Base-by-base conservation (phyloP, 2,329 filamentous ascomycete genomes). In the Pleoardoris graminearum region DNA sequence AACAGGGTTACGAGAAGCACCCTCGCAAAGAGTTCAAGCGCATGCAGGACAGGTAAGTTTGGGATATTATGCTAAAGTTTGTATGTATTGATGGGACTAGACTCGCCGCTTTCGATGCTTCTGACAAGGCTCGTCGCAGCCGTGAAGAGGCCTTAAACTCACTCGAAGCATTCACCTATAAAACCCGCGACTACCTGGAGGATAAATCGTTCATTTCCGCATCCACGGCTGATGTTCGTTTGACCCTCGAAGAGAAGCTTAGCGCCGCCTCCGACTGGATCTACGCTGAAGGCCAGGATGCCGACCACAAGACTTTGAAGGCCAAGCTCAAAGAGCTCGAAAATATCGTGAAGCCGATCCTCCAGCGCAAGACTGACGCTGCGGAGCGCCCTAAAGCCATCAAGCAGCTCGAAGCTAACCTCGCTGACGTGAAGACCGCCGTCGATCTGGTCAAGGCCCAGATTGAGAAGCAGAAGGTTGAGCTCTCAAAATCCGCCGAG, bases 101-200 rank as follows among this genome's bases (percentile, higher is more conserved):
- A 38, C 83, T 99, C 37, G 82, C 85, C 65, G 87, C 90, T 4
- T 97, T 99, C 65, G 91, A 95, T 61, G 80, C 83, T 22, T 96
- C 93, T 2, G 94, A 99, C 74, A 84, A 83, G 61, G 85, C 88
- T 23, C 88, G 92, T 45, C 76, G 85, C 30, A 79, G 85, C 52
- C 85, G 92, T 27, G 92, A 97, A 70, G 93, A 97, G 71, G 85
- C 90, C 1, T 79, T 97, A 51, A 99, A 97, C 75, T 88, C 89
- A 59, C 84, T 99, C n/a, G 94, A 99, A 75, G 87, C 83, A 11
- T 97, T 89, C 74, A 96, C 93, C 12, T 99, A 99, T 80, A 88
- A 86, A 66, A 84, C 89, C 23, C 87, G 91, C 22, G 91, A 97
- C 71, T 81, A 96, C 38, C 80, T 97, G 1, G 87, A 90, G 36